Base-by-base conservation (phyloP, 2,329 filamentous ascomycete species). In the Fusarium beomiforme region DNA sequence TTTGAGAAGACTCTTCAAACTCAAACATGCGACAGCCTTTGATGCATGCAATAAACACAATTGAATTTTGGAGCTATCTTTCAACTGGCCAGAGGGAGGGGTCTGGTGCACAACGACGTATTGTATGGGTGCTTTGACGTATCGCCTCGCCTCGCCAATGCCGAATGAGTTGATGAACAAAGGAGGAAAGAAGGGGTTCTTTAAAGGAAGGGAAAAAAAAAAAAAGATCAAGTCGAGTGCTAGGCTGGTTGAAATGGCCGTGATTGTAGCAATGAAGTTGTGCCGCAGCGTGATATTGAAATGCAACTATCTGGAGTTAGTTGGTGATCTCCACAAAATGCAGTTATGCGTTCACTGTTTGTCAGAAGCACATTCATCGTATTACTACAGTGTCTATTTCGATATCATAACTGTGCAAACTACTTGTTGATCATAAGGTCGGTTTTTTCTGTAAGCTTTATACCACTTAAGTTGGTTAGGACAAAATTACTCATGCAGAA, bases 311-410 rank as follows among this genome's bases (percentile, higher is more conserved):
- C 69, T 64, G 64, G 44, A 43, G 46, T 36, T 56, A 43, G 46
- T 36, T 56, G 29, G 33, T 50, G 69, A 72, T 57, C 63, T 60
- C 68, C 69, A 69, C 51, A 64, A 71, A 71, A 71, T 72, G 64
- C 51, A 65, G 44, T 47, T 69, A 71, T 71, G 68, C 51, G 50
- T 39, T 68, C 54, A 58, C 43, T 68, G 46, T 46, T 67, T 56
- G 60, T 33, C 17, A 26, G 36, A 47, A 29, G 41, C n/a, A n/a
- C n/a, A 42, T 39, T 36, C 19, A 31, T 43, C 34, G 29, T 31
- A 31, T 7, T 7, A n/a, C 36, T 39, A 65, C 65, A 65, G 59
- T 67, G 61, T 17, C 3, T 24, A 23, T 24, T 26, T 14, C 12
- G 26, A 42, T 23, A 31, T 51, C n/a, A 13, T 46, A 3, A 59